phyloP scores from a whole-genome alignment of 176 grass and related monocot species.

The Oryza brachyantha region DNA sequence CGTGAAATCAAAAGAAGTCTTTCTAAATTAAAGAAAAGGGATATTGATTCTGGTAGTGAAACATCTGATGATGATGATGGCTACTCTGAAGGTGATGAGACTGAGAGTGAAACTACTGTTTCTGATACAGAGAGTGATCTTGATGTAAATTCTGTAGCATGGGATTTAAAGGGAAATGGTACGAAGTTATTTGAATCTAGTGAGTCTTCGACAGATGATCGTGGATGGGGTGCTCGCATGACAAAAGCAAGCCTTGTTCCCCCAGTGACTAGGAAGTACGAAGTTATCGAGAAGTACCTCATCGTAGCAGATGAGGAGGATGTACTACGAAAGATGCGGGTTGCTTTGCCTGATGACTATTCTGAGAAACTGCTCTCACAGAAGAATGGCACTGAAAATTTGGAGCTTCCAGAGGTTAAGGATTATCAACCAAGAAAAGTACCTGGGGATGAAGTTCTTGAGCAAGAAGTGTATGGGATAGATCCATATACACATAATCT shows the following conservation, averaged over 20 bases:
- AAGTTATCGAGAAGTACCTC: constrained; percentile 91
- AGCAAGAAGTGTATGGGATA: constrained; percentile 99
- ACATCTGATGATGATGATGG: constrained; percentile 86
- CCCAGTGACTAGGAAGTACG: constrained; percentile 97
- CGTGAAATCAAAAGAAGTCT: constrained; percentile 97
- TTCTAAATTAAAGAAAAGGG: constrained; percentile 93
- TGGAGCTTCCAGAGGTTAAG: constrained; percentile 98
- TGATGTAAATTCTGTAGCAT: constrained; percentile 61
- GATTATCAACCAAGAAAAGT: constrained; percentile 91
- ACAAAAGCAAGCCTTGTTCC: constrained; percentile 98
- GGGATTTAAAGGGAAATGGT: constrained; percentile 64
- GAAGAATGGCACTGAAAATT: constrained; percentile 82
- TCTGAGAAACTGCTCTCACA: constrained; percentile 87
- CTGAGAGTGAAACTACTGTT: constrained; percentile 66
- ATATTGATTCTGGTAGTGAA: constrained; percentile 82
- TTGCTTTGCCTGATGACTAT: constrained; percentile 93
- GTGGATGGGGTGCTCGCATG: constrained; percentile 97
- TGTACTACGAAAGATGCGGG: constrained; percentile 82
- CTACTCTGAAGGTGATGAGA: constrained; percentile 85
- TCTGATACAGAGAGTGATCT: constrained; percentile 93
- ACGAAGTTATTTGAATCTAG: constrained; percentile 56
- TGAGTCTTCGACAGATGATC: constrained; percentile 67
- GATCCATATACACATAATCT: constrained; percentile 99
- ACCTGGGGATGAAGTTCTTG: constrained; percentile 76
- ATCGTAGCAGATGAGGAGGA: constrained; percentile 93